Conservation (phyloP, 2,329 filamentous ascomycete genomes). For the Samsoniella hepiali region DNA sequence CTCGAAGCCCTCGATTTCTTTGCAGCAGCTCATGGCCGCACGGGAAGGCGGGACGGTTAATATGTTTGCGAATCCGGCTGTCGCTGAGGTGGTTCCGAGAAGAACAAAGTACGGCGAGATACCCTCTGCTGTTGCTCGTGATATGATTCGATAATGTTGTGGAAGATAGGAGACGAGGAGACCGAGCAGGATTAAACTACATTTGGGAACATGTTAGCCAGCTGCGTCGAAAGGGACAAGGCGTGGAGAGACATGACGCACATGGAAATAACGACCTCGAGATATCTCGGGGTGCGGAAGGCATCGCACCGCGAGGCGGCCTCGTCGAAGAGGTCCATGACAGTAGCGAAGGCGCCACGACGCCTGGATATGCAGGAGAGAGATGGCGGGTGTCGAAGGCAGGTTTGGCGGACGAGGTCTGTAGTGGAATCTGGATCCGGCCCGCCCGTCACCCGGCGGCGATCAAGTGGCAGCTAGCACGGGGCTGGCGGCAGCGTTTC, state of each 20-base stretch:
- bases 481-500: not conserved
- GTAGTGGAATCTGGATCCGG: constrained; percentile 4
- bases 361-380: constrained; percentile 11
- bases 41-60: constrained; percentile 80
- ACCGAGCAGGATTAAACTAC: constrained; percentile 73
- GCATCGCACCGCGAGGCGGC: constrained; percentile 41
- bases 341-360: not conserved
- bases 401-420: constrained; percentile 6
- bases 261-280: constrained; percentile 57
- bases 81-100: constrained; percentile 87
- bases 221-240: not conserved
- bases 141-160: constrained; percentile 89
- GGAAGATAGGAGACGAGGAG: constrained; percentile 92
- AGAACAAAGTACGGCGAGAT: constrained; percentile 95
- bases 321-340: constrained; percentile 21
- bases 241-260: constrained; percentile 26
- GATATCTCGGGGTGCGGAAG: constrained; percentile 50
- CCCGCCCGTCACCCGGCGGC: constrained; percentile 8
- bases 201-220: constrained; percentile 22
- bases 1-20: constrained; percentile 72
- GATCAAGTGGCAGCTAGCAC: not conserved
- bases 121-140: constrained; percentile 80
- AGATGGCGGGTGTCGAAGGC: not conserved
- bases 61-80: constrained; percentile 88
- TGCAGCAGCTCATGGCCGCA: constrained; percentile 82